Base-by-base conservation (phyloP, 2,329 filamentous ascomycete species). In the Lecanicillium sp. region DNA sequence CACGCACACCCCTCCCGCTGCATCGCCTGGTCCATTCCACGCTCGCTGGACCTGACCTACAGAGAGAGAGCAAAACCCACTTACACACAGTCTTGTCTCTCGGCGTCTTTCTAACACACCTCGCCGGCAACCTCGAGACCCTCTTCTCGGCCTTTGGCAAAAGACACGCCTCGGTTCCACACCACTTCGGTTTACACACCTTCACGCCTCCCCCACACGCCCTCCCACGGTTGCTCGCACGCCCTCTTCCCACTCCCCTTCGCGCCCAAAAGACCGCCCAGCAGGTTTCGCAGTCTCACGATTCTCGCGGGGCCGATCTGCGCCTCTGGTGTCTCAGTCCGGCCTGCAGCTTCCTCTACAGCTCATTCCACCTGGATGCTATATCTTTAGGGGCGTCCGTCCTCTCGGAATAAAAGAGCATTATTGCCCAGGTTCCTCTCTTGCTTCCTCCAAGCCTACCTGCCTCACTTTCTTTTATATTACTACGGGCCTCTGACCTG, bases 381-480 rank as follows among this genome's bases (percentile, higher is more conserved):
- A 69, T 69, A 70, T 68, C 65, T 70, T 68, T 59, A 63, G 58
- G 56, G 59, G 58, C 56, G 58, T 62, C 63, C 64, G 58, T 64
- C 64, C 54, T 59, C 54, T 56, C 56, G 51, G 56, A 52, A 33
- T 27, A 33, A 47, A 48, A 51, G 15, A 36, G 29, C 30, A 40
- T 47, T 44, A 37, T 46, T 39, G 39, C 19, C 27, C 49, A 48
- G 44, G 38, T 46, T 32, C 44, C 20, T 44, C 51, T 41, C 35
- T 43, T 37, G 42, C 40, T 43, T 27, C n/a, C 35, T 26, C 49
- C 26, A 29, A n/a, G 17, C 37, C 39, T 42, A 32, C 30, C 20
- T 44, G 27, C 20, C 20, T 9, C 29, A 44, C 40, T 29, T 44
- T 49, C 47, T 32, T 43, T 49, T 43, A 49, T 43, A 43, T 38